These are phyloP conservation scores for Pythium volutum DNA, from an alignment of 352 stramenopile species.

Conservation along the genomic window DNA sequence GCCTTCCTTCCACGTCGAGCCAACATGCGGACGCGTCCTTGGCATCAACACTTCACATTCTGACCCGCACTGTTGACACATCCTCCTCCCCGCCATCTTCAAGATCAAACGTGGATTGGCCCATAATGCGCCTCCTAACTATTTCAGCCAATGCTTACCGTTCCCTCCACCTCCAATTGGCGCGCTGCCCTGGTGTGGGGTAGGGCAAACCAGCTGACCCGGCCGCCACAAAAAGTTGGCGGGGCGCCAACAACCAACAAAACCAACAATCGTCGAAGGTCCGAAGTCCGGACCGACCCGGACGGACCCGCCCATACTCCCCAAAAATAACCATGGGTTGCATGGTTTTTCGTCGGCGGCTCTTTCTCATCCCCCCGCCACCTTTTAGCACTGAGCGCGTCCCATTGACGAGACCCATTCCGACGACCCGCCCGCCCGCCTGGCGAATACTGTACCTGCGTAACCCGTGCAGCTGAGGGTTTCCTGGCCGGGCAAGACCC, in stretches of 20 bases:
- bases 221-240: not conserved
- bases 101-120: slow-evolving; percentile 16
- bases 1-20: slow-evolving; percentile 22
- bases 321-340: not conserved
- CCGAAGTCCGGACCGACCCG: slow-evolving; percentile 7
- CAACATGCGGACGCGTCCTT: slow-evolving; percentile 1
- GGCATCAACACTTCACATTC: slow-evolving; percentile 20
- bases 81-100: slow-evolving; percentile 24
- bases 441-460: not conserved
- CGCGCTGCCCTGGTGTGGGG: slow-evolving; percentile 9
- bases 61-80: not conserved
- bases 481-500: not conserved
- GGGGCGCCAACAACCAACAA: slow-evolving; percentile 9
- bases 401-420: slow-evolving; percentile 7
- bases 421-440: slow-evolving; percentile 7
- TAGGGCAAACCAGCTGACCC: slow-evolving; percentile 5
- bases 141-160: slow-evolving; percentile 14
- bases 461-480: not conserved
- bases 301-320: not conserved
- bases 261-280: not conserved
- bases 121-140: not conserved
- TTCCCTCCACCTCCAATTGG: slow-evolving; percentile 24
- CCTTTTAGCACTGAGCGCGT: not conserved
- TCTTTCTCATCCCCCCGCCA: not conserved
- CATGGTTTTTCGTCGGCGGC: not conserved